Percentiles rank a stretch among this genome's conserved stretches.
These are phyloP conservation scores for Tulasnella sp. DNA, from an alignment of 768 basidiomycete species.

Conservation along the genomic window DNA sequence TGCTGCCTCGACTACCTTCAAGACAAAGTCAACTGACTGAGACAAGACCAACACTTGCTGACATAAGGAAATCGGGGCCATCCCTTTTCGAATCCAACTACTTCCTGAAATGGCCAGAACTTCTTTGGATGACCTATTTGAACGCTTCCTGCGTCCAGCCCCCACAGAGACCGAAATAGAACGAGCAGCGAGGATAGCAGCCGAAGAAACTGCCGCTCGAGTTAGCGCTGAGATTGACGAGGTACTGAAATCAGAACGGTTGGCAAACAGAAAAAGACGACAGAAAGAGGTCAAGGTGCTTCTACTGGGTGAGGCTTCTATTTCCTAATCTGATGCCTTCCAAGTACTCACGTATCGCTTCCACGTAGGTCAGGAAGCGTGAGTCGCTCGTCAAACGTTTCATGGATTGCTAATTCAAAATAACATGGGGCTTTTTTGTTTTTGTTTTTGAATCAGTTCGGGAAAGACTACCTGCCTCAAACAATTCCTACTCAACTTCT, in stretches of 20 bases:
- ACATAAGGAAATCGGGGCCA: too few relatives aligned
- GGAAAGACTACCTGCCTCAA: slow-evolving; percentile 72
- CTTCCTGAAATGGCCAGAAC: not conserved
- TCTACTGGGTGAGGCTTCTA: slow-evolving; percentile 38
- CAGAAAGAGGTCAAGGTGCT: slow-evolving; percentile 63
- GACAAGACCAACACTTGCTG: too few relatives aligned
- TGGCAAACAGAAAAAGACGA: slow-evolving; percentile 38
- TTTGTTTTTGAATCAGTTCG: not conserved
- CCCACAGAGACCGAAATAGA: slow-evolving; percentile 49
- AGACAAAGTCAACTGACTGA: too few relatives aligned
- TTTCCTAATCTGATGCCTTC: not conserved
- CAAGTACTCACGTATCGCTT: not conserved
- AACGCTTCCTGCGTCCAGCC: slow-evolving; percentile 34
- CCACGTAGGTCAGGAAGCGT: slow-evolving; percentile 11
- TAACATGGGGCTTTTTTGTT: not conserved
- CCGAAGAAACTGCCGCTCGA: slow-evolving; percentile 52
- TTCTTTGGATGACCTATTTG: slow-evolving; percentile 7
- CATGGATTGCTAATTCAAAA: too few relatives aligned
- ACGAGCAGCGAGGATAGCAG: slow-evolving; percentile 44
- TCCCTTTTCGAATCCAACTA: too few relatives aligned
- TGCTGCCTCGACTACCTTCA: too few relatives aligned
- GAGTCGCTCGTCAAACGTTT: not conserved
- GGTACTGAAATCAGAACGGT: slow-evolving; percentile 45
- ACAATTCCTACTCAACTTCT: slow-evolving; percentile 15
- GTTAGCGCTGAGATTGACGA: slow-evolving; percentile 71